phyloP scores from a whole-genome alignment of 352 stramenopile genomes.

The Phytophthora syringae region DNA sequence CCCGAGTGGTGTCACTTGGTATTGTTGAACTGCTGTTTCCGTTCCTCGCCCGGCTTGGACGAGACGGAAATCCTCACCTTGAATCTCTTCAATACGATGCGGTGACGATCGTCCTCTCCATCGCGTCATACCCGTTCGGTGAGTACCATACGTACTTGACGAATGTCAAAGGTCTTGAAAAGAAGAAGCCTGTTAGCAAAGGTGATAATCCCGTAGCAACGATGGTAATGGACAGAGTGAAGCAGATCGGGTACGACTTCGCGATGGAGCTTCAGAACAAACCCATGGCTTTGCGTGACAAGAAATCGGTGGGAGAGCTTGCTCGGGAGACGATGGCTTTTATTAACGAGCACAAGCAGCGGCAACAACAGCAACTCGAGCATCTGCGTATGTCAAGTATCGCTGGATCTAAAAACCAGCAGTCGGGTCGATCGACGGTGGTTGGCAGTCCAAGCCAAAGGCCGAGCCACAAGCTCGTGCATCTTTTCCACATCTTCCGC shows the following conservation, averaged over 20 bases:
- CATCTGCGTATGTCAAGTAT: constrained; percentile 12
- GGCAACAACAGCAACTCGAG: constrained; percentile 22
- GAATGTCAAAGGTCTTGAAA: constrained; percentile 28
- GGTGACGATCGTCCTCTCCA: constrained; percentile 51
- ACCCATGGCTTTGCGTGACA: constrained; percentile 34
- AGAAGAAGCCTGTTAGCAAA: constrained; percentile 13
- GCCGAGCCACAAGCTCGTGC: constrained; percentile 4
- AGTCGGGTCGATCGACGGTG: background rate
- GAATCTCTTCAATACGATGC: constrained; percentile 55
- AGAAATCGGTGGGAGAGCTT: constrained; percentile 68
- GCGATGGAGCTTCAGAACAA: constrained; percentile 57
- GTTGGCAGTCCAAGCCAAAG: constrained; percentile 8
- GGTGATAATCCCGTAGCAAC: background rate
- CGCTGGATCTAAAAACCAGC: constrained; percentile 2
- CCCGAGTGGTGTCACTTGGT: constrained; percentile 49
- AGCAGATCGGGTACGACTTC: constrained; percentile 69
- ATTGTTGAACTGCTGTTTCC: constrained; percentile 48
- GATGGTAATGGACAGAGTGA: constrained; percentile 56
- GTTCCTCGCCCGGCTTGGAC: constrained; percentile 26
- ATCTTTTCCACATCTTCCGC: constrained; percentile 27
- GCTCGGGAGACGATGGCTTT: constrained; percentile 64
- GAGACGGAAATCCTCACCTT: constrained; percentile 26
- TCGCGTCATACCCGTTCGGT: constrained; percentile 72
- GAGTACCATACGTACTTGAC: constrained; percentile 52
- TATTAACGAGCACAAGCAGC: constrained; percentile 49